A percentile compares a stretch with the other conserved stretches of the same genome.
Conservation (phyloP, 768 basidiomycete species). For the Lanmaoa pseudosensibilis region DNA sequence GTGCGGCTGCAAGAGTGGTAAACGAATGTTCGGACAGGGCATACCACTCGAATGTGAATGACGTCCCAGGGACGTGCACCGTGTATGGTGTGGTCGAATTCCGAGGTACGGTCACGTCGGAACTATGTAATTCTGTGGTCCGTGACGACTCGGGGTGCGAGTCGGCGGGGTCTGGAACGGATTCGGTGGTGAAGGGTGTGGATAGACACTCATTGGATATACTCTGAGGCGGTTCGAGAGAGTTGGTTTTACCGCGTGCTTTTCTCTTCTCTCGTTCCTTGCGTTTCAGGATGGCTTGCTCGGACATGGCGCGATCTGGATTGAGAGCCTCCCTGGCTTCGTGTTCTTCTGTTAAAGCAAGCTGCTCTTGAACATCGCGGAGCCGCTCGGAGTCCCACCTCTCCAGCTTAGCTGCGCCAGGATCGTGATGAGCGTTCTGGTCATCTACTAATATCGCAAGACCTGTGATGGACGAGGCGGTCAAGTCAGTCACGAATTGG, state of each 20-base stretch:
- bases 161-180: neutral
- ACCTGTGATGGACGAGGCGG: constrained; percentile 43
- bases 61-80: constrained; percentile 66
- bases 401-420: constrained; percentile 46
- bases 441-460: constrained; percentile 80
- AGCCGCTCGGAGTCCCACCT: constrained; percentile 54
- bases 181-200: neutral
- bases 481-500: neutral
- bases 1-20: constrained; percentile 58
- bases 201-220: constrained; percentile 9
- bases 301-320: constrained; percentile 47
- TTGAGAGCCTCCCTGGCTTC: constrained; percentile 44
- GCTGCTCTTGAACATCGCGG: constrained; percentile 47
- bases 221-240: constrained; percentile 4
- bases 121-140: neutral
- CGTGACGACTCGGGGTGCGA: constrained; percentile 1
- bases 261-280: constrained; percentile 60
- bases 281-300: constrained; percentile 69
- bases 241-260: constrained; percentile 14
- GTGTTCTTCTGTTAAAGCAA: constrained; percentile 49
- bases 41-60: constrained; percentile 72
- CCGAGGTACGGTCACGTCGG: constrained; percentile 9
- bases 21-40: constrained; percentile 43
- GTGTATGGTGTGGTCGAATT: constrained; percentile 40
- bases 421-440: constrained; percentile 51